Conservation (phyloP, 2,329 filamentous ascomycete species). For the Phialophora verrucosa region DNA sequence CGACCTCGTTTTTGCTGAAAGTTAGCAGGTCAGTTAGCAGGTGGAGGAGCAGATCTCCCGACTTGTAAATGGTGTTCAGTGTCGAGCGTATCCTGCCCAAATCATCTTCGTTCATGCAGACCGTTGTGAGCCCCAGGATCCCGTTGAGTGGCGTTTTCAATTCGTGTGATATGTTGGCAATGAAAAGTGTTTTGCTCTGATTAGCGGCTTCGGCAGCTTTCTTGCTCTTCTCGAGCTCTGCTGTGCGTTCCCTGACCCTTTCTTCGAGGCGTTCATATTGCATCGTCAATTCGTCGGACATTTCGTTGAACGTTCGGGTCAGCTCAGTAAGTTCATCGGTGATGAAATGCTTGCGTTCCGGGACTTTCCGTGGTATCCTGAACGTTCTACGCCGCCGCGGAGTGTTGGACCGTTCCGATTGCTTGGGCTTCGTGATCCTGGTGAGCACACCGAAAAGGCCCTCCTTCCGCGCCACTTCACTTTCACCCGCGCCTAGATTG, state of each 20-base stretch:
- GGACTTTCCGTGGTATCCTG: slow-evolving; percentile 83
- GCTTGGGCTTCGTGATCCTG: slow-evolving; percentile 28
- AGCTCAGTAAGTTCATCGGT: slow-evolving; percentile 86
- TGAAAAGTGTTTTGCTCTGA: slow-evolving; percentile 95
- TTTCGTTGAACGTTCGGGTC: slow-evolving; percentile 86
- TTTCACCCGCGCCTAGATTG: slow-evolving; percentile 50
- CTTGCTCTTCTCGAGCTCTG: slow-evolving; percentile 85
- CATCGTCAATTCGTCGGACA: slow-evolving; percentile 86
- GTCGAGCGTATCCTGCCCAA: slow-evolving; percentile 78
- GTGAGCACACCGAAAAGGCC: slow-evolving; percentile 34
- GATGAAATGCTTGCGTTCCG: slow-evolving; percentile 73
- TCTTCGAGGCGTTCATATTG: slow-evolving; percentile 86
- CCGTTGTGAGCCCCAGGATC: slow-evolving; percentile 90
- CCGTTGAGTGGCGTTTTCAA: slow-evolving; percentile 95
- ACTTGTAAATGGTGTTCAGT: slow-evolving; percentile 86
- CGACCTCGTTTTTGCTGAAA: slow-evolving; percentile 94
- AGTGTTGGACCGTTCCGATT: slow-evolving; percentile 27
- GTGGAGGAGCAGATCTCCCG: slow-evolving; percentile 80
- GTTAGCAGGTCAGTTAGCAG: slow-evolving; percentile 87
- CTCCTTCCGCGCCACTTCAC: slow-evolving; percentile 48
- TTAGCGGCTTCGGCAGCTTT: slow-evolving; percentile 93
- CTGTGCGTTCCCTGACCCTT: slow-evolving; percentile 80
- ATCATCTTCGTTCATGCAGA: slow-evolving; percentile 91
- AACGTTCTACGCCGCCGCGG: slow-evolving; percentile 55
- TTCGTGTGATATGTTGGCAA: slow-evolving; percentile 88